Percentiles rank a stretch among this genome's conserved stretches.
phyloP scores from a whole-genome alignment of 768 basidiomycete genomes.

The Chalciporus piperatus region DNA sequence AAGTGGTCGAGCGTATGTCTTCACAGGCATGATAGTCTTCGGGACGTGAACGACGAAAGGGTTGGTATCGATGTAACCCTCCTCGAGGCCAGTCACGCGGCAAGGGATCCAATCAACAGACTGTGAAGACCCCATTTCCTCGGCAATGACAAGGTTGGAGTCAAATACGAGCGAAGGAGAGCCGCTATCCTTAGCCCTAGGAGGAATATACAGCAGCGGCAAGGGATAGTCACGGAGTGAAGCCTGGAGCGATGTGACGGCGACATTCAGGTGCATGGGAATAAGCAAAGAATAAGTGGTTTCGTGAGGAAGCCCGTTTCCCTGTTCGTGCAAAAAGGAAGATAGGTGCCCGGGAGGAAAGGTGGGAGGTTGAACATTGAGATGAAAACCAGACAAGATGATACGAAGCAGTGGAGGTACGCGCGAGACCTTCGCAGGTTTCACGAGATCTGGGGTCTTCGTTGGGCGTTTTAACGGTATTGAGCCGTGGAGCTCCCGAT shows the following conservation, averaged over 20 bases:
- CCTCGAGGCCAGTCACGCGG: conserved; percentile 54
- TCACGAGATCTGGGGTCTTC: conserved; percentile 44
- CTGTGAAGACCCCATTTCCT: conserved; percentile 71
- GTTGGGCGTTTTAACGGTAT: conserved; percentile 29
- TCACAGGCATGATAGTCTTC: conserved; percentile 94
- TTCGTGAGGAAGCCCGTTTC: conserved; percentile 63
- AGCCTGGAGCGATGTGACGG: conserved; percentile 55
- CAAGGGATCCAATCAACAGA: conserved; percentile 75
- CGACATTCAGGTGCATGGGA: conserved; percentile 75
- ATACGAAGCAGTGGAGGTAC: conserved; percentile 71
- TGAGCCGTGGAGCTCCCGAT: conserved; percentile 44
- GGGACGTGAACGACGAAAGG: conserved; percentile 65
- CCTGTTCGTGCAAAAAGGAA: conserved; percentile 65
- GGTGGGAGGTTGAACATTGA: conserved; percentile 57
- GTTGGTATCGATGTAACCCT: conserved; percentile 48
- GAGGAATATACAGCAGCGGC: conserved; percentile 74
- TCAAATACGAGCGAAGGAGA: conserved; percentile 59
- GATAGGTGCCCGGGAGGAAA: conserved; percentile 54
- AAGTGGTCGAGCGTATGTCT: conserved; percentile 79
- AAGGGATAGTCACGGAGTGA: conserved; percentile 86
- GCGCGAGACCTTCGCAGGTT: conserved; percentile 31
- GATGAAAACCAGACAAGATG: conserved; percentile 53
- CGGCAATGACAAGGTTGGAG: conserved; percentile 79
- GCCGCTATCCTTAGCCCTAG: conserved; percentile 33
- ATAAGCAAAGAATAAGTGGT: conserved; percentile 77